phyloP scores from a whole-genome alignment of 768 basidiomycete genomes.

The Thelephora aurantiotincta region DNA sequence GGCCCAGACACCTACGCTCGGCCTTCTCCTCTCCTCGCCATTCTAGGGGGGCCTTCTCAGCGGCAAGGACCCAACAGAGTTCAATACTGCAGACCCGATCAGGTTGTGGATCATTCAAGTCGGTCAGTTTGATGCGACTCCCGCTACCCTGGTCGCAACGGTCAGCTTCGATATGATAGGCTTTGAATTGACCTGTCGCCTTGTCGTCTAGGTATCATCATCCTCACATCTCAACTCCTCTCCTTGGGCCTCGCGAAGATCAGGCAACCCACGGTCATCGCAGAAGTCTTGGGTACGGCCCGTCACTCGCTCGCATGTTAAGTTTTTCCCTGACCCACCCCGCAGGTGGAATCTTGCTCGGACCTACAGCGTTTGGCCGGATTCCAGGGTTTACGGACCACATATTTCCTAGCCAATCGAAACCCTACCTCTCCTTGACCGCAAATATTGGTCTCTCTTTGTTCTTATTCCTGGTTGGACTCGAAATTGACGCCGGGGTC shows the following conservation, averaged over 20 bases:
- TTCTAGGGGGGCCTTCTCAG: constrained; percentile 58
- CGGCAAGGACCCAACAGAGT: constrained; percentile 57
- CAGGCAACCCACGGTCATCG: constrained; percentile 76
- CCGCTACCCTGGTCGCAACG: neutral
- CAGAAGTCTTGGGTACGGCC: constrained; percentile 80
- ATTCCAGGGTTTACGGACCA: constrained; percentile 81
- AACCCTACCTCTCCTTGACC: constrained; percentile 69
- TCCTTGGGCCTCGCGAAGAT: constrained; percentile 58
- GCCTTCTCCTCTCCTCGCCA: neutral
- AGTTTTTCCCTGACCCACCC: neutral
- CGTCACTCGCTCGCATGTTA: constrained; percentile 31
- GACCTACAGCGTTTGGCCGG: constrained; percentile 52
- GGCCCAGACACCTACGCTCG: neutral
- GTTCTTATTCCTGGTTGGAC: constrained; percentile 87
- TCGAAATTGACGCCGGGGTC: constrained; percentile 73
- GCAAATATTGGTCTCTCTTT: constrained; percentile 83
- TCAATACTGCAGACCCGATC: constrained; percentile 56
- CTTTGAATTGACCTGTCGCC: neutral
- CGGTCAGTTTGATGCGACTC: constrained; percentile 26
- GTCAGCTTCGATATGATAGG: neutral
- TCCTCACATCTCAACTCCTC: constrained; percentile 66
- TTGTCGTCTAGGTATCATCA: constrained; percentile 56
- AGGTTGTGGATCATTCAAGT: constrained; percentile 70
- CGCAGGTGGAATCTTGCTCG: constrained; percentile 6
- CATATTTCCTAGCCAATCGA: constrained; percentile 64